A percentile compares a stretch with the other conserved stretches of the same genome.
phyloP scores from a whole-genome alignment of 2,329 filamentous ascomycete genomes.

The Cryphonectria parasitica region DNA sequence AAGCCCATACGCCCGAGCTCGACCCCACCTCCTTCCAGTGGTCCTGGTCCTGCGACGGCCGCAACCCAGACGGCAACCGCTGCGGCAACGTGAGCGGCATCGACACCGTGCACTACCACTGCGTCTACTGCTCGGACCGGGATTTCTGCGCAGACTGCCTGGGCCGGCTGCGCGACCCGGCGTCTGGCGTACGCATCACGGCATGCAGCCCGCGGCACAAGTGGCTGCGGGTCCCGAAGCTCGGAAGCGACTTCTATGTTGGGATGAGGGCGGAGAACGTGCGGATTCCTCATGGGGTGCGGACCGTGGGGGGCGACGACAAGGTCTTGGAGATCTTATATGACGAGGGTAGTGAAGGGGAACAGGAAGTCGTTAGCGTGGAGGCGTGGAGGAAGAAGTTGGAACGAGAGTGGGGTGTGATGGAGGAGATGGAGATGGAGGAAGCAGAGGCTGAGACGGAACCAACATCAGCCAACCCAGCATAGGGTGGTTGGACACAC shows the following conservation, averaged over 20 bases:
- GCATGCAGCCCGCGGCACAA: slow-evolving; percentile 30
- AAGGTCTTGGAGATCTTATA: not conserved
- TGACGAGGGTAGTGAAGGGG: not conserved
- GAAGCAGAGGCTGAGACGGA: not conserved
- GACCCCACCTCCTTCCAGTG: not conserved
- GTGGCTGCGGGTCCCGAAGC: slow-evolving; percentile 30
- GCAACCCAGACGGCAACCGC: not conserved
- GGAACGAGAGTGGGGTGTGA: slow-evolving; percentile 8
- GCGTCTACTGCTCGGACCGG: slow-evolving; percentile 30
- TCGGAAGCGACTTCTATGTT: slow-evolving; percentile 25
- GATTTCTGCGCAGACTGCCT: slow-evolving; percentile 33
- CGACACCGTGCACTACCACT: slow-evolving; percentile 29
- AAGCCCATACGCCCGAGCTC: not conserved
- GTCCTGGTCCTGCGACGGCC: slow-evolving; percentile 8
- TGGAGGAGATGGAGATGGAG: not conserved
- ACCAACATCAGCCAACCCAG: not conserved
- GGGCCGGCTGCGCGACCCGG: slow-evolving; percentile 24
- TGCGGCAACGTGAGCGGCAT: slow-evolving; percentile 20
- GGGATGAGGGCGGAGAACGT: slow-evolving; percentile 21
- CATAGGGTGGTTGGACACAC: not conserved
- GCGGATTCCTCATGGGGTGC: slow-evolving; percentile 20
- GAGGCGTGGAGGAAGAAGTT: slow-evolving; percentile 6
- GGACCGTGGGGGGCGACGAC: slow-evolving; percentile 9
- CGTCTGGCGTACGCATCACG: slow-evolving; percentile 12
- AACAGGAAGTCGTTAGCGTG: not conserved